Evolutionary conservation across 1,139 yeast species (phyloP), one percentile per base, ranked within the genome.

Genomic region (Sugiyamaella neomexicana): DNA sequence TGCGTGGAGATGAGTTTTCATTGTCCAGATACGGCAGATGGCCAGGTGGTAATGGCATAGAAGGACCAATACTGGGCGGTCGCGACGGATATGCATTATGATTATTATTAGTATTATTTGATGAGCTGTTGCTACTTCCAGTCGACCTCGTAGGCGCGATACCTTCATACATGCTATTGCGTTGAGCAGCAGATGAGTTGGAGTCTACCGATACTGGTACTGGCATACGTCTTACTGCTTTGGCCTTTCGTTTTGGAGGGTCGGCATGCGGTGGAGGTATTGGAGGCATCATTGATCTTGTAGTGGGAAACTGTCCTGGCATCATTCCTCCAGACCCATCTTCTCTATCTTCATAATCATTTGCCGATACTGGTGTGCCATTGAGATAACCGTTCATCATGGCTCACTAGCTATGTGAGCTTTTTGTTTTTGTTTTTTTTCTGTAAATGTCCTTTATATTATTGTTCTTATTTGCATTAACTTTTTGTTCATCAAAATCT

Each of bases 221-320:
- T 23, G 62, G 62, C 23, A 60, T 51, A 12, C 62, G 37, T 15
- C 54, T 49, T 9, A 60, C 58, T 1, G 63, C 62, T 38, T 58
- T 57, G 1, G 63, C 62, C 40, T 56, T 59, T 13, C 63, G 50
- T 20, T 53, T 53, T 8, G 60, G 55, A 5, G 60, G 59, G 29
- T 53, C 48, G 2, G 54, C 55, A 7, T 56, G 60, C 7, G 59
- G 59, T 20, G 58, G 54, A 20, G 52, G 48, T 9, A 48, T 36
- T 8, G 53, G 55, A 8, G 52, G 47, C 9, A 48, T 39, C 46
- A n/a, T 23, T 10, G 37, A 32, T 20, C 8, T 29, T 4, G 34
- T 23, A 23, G n/a, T 40, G 23, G 44, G 17, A 23, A 12, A 20
- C 17, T 12, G 13, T 23, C 44, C 44, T 2, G 46, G 46, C 46